Conservation (phyloP, 2,329 filamentous ascomycete genomes). For the Colletotrichum salicis region DNA sequence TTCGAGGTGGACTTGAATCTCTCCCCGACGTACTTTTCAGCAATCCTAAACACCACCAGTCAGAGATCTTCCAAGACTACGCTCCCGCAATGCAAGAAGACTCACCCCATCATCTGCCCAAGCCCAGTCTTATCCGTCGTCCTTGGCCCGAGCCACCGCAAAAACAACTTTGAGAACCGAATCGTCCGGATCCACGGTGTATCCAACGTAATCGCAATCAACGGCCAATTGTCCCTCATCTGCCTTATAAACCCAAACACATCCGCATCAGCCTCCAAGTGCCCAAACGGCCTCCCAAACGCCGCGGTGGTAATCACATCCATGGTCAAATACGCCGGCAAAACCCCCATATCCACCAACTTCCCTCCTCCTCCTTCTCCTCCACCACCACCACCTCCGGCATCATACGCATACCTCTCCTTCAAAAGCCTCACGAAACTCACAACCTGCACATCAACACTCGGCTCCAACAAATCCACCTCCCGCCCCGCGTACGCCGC, state of each 20-base stretch:
- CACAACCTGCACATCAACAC: constrained; percentile 20
- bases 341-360: neutral
- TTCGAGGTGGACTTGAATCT: constrained; percentile 24
- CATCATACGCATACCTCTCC: constrained; percentile 2
- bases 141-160: constrained; percentile 39
- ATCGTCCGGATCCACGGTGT: constrained; percentile 39
- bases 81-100: constrained; percentile 21
- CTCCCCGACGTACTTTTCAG: constrained; percentile 31
- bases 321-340: constrained; percentile 27
- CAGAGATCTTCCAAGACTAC: neutral
- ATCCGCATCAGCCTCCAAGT: constrained; percentile 39
- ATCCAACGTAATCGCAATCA: constrained; percentile 37
- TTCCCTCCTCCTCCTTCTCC: no score
- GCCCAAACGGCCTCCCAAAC: constrained; percentile 42
- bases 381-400: neutral
- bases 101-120: constrained; percentile 38
- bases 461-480: constrained; percentile 37
- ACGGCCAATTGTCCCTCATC: constrained; percentile 24
- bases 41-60: constrained; percentile 28
- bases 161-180: constrained; percentile 35
- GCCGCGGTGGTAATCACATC: constrained; percentile 41
- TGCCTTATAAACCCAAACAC: constrained; percentile 37
- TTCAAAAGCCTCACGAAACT: constrained; percentile 21
- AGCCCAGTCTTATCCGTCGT: constrained; percentile 35
- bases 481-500: constrained; percentile 21